These are phyloP conservation scores for Heritiera fomes DNA, from an alignment of 345 rosid species.

Conservation along the genomic window DNA sequence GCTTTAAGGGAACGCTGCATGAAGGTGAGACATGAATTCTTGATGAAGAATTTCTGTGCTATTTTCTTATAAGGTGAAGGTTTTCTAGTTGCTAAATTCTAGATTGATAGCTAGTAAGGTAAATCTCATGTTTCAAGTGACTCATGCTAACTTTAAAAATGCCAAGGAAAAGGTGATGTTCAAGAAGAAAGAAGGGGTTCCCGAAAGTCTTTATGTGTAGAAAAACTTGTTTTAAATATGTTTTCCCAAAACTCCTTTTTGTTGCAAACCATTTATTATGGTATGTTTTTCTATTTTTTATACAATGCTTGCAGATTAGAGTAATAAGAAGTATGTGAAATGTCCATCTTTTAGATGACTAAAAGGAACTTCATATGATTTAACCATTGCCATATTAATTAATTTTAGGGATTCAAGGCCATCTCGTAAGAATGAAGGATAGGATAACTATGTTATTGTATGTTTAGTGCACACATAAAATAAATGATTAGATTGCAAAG, in stretches of 20 bases:
- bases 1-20: constrained; percentile 91
- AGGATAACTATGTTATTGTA: no score
- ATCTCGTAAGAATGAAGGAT: no score
- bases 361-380: no score
- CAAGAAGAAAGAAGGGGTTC: constrained; percentile 99
- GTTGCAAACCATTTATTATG: neutral
- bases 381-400: no score
- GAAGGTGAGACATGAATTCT: constrained; percentile 53
- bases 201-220: constrained; percentile 96
- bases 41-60: neutral
- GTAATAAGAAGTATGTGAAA: no score
- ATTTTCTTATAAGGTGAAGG: neutral
- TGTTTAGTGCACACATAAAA: no score
- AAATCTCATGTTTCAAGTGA: constrained; percentile 51
- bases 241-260: neutral
- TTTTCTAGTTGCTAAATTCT: neutral
- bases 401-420: no score
- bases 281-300: neutral
- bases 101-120: neutral
- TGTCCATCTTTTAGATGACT: no score
- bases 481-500: no score
- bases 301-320: no score
- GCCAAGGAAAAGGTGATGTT: constrained; percentile 98
- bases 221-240: neutral
- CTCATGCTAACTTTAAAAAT: constrained; percentile 84